phyloP scores from a whole-genome alignment of 169 alveolate genomes.

The Perkinsus olseni region DNA sequence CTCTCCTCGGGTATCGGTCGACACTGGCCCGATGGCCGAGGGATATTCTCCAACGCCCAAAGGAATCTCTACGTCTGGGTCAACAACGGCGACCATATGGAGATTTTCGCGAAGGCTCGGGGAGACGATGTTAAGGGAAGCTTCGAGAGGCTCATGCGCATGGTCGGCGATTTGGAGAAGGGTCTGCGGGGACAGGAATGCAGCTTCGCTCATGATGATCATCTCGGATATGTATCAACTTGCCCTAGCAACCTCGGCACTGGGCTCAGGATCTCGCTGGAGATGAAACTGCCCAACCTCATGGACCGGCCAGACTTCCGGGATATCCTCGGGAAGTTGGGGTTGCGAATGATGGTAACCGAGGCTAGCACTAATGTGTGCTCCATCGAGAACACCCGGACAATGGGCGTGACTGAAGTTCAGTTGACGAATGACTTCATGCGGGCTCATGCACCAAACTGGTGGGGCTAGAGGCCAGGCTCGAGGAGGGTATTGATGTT shows the following conservation, averaged over 20 bases:
- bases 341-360: background rate
- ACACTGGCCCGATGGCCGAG: constrained; percentile 50
- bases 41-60: constrained; percentile 33
- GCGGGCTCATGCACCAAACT: too few relatives aligned
- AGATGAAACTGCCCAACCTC: constrained; percentile 16
- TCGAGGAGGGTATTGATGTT: too few relatives aligned
- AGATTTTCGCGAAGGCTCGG: constrained; percentile 36
- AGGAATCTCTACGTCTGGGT: constrained; percentile 43
- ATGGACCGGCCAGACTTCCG: background rate
- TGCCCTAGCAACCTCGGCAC: constrained; percentile 46
- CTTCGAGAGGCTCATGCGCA: constrained; percentile 23
- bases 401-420: too few relatives aligned
- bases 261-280: constrained; percentile 20
- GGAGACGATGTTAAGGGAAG: constrained; percentile 28
- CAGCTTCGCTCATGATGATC: constrained; percentile 15
- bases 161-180: constrained; percentile 22
- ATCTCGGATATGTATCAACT: constrained; percentile 24
- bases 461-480: too few relatives aligned
- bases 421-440: too few relatives aligned
- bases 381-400: too few relatives aligned
- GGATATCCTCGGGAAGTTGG: constrained; percentile 10
- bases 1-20: constrained; percentile 19
- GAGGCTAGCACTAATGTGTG: too few relatives aligned
- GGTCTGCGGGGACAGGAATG: background rate
- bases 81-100: constrained; percentile 39